These are phyloP conservation scores for Populus nigra DNA, from an alignment of 345 rosid species.

Conservation along the genomic window DNA sequence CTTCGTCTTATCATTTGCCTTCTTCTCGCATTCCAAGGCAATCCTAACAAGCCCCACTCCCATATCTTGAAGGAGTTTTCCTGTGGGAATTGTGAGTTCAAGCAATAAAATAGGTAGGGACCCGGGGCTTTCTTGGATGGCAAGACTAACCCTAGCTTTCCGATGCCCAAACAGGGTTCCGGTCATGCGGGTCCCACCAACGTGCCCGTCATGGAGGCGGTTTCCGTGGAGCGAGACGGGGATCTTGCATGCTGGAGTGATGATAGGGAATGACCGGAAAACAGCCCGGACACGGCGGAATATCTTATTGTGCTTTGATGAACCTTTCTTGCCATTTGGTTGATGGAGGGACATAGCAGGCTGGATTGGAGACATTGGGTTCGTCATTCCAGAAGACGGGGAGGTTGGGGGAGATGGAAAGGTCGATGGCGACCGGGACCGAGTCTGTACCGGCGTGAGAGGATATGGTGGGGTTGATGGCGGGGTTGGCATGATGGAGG, in stretches of 20 bases:
- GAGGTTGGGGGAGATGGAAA: constrained; percentile 11
- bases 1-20: constrained; percentile 53
- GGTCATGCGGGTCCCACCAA: constrained; percentile 76
- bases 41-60: constrained; percentile 67
- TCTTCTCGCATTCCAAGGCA: constrained; percentile 80
- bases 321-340: constrained; percentile 41
- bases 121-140: constrained; percentile 69
- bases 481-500: constrained; percentile 4
- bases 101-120: constrained; percentile 58
- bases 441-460: background rate
- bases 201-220: constrained; percentile 47
- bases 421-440: background rate
- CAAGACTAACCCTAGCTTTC: constrained; percentile 59
- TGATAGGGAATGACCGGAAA: constrained; percentile 72
- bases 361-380: background rate
- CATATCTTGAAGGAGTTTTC: constrained; percentile 72
- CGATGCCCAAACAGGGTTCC: constrained; percentile 78
- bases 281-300: constrained; percentile 53
- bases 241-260: constrained; percentile 52
- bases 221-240: constrained; percentile 45
- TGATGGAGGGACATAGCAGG: constrained; percentile 43
- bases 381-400: background rate
- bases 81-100: constrained; percentile 70
- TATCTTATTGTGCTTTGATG: constrained; percentile 39
- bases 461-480: background rate